Evolutionary conservation across 306 rosid species (phyloP).

Genomic region (Cicer yamashitae): DNA sequence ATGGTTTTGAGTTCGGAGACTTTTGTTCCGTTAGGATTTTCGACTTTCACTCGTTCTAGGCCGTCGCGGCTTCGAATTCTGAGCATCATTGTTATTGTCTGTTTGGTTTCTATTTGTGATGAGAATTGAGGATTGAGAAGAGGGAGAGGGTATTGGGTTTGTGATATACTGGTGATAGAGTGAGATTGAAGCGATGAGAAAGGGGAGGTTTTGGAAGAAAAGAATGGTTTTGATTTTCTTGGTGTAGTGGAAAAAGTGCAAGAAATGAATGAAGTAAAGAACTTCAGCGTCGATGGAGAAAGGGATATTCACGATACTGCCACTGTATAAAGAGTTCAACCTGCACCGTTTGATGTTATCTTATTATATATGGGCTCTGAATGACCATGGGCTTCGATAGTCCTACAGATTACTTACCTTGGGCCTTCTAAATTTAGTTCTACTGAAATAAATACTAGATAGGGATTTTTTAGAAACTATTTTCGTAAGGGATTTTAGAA

Average conservation of each 20-base stretch:
- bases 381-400: too few relatives aligned
- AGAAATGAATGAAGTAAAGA: constrained; percentile 2
- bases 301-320: not conserved
- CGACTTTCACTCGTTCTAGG: constrained; percentile 74
- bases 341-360: not conserved
- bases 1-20: constrained; percentile 64
- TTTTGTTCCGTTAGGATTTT: constrained; percentile 58
- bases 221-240: not conserved
- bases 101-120: too few relatives aligned
- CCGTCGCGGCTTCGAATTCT: constrained; percentile 97
- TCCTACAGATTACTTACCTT: too few relatives aligned
- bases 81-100: constrained; percentile 53
- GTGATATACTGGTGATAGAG: not conserved
- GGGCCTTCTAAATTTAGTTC: too few relatives aligned
- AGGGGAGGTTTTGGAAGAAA: not conserved
- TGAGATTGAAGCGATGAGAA: constrained; percentile 5
- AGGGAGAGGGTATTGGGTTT: not conserved
- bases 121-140: not conserved
- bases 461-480: too few relatives aligned
- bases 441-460: too few relatives aligned
- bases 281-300: not conserved
- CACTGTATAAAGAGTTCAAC: not conserved
- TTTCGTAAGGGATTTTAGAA: too few relatives aligned
- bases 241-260: constrained; percentile 5
- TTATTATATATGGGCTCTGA: too few relatives aligned